These are phyloP conservation scores for Albugo candida DNA, from an alignment of 352 stramenopile genomes.

Conservation along the genomic window DNA sequence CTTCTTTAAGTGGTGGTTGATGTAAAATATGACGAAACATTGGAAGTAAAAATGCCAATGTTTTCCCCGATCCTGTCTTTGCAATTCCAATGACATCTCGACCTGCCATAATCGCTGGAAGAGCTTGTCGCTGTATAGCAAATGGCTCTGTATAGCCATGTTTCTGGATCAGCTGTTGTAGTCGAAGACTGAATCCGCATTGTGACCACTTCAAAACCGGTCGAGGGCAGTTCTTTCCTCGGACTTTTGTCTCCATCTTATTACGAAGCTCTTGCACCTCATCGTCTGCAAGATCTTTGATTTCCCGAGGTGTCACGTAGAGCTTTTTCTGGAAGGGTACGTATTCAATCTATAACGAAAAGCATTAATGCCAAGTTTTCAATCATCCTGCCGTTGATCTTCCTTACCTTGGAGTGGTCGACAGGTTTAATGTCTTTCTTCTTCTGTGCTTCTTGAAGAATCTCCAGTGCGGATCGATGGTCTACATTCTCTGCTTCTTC, in stretches of 20 bases:
- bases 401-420: constrained; percentile 79
- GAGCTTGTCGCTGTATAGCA: constrained; percentile 90
- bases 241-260: constrained; percentile 91
- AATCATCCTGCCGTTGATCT: not conserved
- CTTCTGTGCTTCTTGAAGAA: constrained; percentile 80
- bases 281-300: constrained; percentile 80
- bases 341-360: constrained; percentile 79
- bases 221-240: constrained; percentile 91
- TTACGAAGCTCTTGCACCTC: constrained; percentile 61
- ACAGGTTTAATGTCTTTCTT: constrained; percentile 91
- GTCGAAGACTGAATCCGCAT: constrained; percentile 91
- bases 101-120: constrained; percentile 97
- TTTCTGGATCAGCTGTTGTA: constrained; percentile 88
- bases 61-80: constrained; percentile 92
- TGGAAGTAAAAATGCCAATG: constrained; percentile 78
- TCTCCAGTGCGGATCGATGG: constrained; percentile 71
- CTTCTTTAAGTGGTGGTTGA: constrained; percentile 78
- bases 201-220: constrained; percentile 94
- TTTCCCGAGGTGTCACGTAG: constrained; percentile 90
- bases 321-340: constrained; percentile 97
- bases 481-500: constrained; percentile 61
- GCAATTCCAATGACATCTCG: constrained; percentile 98
- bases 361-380: not conserved
- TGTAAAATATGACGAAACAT: constrained; percentile 94
- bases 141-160: constrained; percentile 90